Evolutionary conservation across 2,329 filamentous ascomycete species (phyloP).

Genomic region (Xylariaceae sp.): DNA sequence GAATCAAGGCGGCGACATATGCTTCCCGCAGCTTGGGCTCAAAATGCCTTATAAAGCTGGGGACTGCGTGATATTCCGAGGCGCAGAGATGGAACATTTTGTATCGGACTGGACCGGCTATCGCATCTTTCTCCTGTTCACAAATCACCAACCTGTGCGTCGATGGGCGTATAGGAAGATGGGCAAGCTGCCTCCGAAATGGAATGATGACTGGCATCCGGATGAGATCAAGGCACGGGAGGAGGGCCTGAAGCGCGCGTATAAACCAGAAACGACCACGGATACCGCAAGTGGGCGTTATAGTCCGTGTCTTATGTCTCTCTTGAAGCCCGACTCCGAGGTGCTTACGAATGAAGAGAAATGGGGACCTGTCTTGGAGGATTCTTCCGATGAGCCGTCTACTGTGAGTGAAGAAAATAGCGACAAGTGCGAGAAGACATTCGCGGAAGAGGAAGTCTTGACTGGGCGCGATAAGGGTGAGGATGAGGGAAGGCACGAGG

Average conservation of each 20-base stretch:
- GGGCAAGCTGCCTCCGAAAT: constrained; percentile 7
- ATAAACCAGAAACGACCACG: too few species aligned
- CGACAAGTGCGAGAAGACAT: too few species aligned
- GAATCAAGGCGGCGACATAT: constrained; percentile 8
- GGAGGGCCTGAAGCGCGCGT: background rate
- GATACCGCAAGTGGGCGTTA: too few species aligned
- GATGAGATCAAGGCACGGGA: background rate
- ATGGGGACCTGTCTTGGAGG: too few species aligned
- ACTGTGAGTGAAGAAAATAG: too few species aligned
- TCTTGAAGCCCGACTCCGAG: too few species aligned
- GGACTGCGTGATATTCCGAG: constrained; percentile 9
- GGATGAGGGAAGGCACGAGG: too few species aligned
- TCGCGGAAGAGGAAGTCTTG: too few species aligned
- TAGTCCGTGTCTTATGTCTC: too few species aligned
- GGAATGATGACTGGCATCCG: constrained; percentile 7
- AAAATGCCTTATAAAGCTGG: constrained; percentile 7
- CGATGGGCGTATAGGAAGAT: constrained; percentile 3
- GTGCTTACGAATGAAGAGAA: too few species aligned
- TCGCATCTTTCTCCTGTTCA: constrained; percentile 12
- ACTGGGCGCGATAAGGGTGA: too few species aligned
- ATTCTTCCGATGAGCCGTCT: too few species aligned
- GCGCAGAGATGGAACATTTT: constrained; percentile 13
- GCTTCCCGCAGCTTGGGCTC: constrained; percentile 8
- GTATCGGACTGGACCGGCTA: constrained; percentile 11
- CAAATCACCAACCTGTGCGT: constrained; percentile 12